A percentile compares a stretch with the other conserved stretches of the same genome.
These are phyloP conservation scores for Acacia confusa DNA, from an alignment of 306 rosid species.

Conservation along the genomic window DNA sequence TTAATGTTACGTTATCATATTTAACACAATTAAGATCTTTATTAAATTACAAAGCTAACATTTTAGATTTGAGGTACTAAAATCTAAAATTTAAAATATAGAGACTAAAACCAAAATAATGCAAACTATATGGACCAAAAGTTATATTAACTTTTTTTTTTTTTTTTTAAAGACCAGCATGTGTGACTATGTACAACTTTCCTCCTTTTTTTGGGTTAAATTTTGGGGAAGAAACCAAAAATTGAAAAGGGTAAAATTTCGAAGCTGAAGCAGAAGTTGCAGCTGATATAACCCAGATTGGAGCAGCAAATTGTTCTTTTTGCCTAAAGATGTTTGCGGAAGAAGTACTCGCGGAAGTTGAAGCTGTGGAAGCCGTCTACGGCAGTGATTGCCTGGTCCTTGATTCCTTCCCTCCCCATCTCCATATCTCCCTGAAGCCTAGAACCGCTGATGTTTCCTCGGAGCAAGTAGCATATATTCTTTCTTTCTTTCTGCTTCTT, in stretches of 20 bases:
- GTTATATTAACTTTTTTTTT: too few relatives aligned
- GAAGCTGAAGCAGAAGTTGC: neutral
- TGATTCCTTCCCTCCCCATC: conserved; percentile 63
- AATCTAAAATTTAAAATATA: too few relatives aligned
- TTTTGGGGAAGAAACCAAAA: too few relatives aligned
- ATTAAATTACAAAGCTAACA: too few relatives aligned
- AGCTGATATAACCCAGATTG: neutral
- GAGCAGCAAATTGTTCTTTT: neutral
- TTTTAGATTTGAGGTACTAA: too few relatives aligned
- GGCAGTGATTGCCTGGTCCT: conserved; percentile 60
- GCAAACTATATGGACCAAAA: too few relatives aligned
- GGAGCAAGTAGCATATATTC: conserved; percentile 52
- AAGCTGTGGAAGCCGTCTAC: conserved; percentile 74
- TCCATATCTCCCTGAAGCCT: conserved; percentile 70
- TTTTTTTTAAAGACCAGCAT: too few relatives aligned
- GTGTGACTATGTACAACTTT: too few relatives aligned
- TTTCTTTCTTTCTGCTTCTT: neutral
- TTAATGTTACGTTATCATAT: too few relatives aligned
- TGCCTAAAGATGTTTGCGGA: conserved; percentile 35
- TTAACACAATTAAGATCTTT: too few relatives aligned
- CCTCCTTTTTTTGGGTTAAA: too few relatives aligned
- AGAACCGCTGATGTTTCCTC: conserved; percentile 85
- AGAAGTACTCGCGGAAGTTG: conserved; percentile 65
- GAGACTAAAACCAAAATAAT: too few relatives aligned
- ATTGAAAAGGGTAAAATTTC: neutral